Conservation (phyloP, 2,329 filamentous ascomycete genomes). For the Epichloe elymi region DNA sequence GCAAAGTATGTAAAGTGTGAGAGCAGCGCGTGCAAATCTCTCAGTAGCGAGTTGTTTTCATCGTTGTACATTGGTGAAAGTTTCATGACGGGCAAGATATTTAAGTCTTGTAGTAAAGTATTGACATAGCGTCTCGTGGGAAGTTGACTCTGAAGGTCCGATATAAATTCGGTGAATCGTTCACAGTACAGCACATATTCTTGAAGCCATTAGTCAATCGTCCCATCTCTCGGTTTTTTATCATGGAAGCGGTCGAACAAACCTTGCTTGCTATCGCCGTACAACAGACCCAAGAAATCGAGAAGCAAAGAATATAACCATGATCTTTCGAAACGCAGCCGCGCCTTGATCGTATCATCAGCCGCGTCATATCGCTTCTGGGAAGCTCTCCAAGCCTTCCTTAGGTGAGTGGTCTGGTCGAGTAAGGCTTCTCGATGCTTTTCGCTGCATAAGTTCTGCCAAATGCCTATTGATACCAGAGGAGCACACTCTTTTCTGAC, state of each 20-base stretch:
- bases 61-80: conserved; percentile 68
- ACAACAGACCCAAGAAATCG: conserved; percentile 66
- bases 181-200: conserved; percentile 54
- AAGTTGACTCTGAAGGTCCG: conserved; percentile 83
- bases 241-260: conserved; percentile 7
- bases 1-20: conserved; percentile 80
- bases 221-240: neutral
- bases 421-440: conserved; percentile 59
- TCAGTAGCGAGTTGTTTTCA: conserved; percentile 61
- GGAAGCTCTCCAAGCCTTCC: conserved; percentile 83
- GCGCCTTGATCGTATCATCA: conserved; percentile 65
- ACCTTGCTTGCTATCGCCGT: conserved; percentile 40
- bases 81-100: conserved; percentile 63
- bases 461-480: conserved; percentile 85
- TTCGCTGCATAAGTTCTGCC: conserved; percentile 82
- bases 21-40: conserved; percentile 69
- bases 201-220: neutral
- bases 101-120: conserved; percentile 71
- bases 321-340: conserved; percentile 77
- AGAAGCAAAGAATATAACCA: conserved; percentile 84
- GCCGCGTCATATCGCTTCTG: conserved; percentile 77
- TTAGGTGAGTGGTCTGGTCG: conserved; percentile 58
- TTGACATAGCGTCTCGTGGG: conserved; percentile 92
- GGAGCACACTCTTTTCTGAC: conserved; percentile 95
- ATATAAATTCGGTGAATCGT: conserved; percentile 81